Evolutionary conservation across 1,284 basidiomycete genomes (phyloP).

Genomic region (Paramarasmius palmivorus): DNA sequence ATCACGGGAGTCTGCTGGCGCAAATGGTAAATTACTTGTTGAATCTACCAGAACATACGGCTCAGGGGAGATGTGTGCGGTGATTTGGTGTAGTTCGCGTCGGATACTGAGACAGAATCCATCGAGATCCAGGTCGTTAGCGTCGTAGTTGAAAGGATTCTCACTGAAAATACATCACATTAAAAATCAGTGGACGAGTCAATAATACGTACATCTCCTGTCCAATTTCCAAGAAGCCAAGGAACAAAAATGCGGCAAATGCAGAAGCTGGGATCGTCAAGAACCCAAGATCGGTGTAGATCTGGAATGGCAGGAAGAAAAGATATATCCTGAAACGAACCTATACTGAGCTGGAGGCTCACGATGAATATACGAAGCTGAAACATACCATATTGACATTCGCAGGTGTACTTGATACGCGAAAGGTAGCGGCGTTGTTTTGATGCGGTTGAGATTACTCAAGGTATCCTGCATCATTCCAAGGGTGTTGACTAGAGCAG

Average conservation of each 20-base stretch:
- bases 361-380: not conserved
- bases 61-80: slow-evolving; percentile 56
- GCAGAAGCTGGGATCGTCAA: slow-evolving; percentile 62
- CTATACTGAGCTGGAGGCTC: slow-evolving; percentile 40
- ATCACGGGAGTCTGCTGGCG: slow-evolving; percentile 58
- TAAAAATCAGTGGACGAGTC: not conserved
- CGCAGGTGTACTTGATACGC: slow-evolving; percentile 69
- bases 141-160: slow-evolving; percentile 70
- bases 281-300: slow-evolving; percentile 50
- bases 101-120: slow-evolving; percentile 62
- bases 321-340: no score
- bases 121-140: slow-evolving; percentile 70
- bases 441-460: slow-evolving; percentile 60
- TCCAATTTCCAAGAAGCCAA: slow-evolving; percentile 73
- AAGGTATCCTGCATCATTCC: slow-evolving; percentile 55
- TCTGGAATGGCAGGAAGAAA: slow-evolving; percentile 68
- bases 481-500: slow-evolving; percentile 48
- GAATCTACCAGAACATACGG: slow-evolving; percentile 54
- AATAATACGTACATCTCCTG: slow-evolving; percentile 61
- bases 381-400: slow-evolving; percentile 58
- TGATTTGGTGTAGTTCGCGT: slow-evolving; percentile 66
- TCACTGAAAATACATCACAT: slow-evolving; percentile 40
- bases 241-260: slow-evolving; percentile 60
- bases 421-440: slow-evolving; percentile 65
- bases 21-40: slow-evolving; percentile 64